Evolutionary conservation across 1,284 basidiomycete genomes (phyloP).

Genomic region (Tylopilus sp.): DNA sequence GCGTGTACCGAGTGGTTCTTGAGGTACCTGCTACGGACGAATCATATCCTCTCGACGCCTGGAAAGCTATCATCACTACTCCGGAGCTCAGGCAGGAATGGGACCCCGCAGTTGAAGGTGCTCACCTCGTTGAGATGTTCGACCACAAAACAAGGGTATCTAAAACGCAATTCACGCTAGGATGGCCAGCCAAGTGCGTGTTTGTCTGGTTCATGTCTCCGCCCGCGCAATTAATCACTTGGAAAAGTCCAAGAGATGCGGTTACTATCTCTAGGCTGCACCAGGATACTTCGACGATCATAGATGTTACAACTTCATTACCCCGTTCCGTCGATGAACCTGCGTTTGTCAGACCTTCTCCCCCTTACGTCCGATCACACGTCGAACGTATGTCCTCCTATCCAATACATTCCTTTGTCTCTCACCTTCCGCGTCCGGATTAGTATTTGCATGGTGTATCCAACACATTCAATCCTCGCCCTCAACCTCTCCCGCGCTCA

Average conservation of each 20-base stretch:
- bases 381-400: slow-evolving; percentile 59
- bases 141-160: slow-evolving; percentile 83
- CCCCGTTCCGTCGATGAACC: slow-evolving; percentile 92
- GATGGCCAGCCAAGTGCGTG: slow-evolving; percentile 93
- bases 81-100: slow-evolving; percentile 85
- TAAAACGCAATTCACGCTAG: slow-evolving; percentile 88
- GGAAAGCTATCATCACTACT: slow-evolving; percentile 80
- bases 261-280: slow-evolving; percentile 88
- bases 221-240: slow-evolving; percentile 9
- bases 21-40: slow-evolving; percentile 71
- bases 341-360: slow-evolving; percentile 87
- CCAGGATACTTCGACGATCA: slow-evolving; percentile 76
- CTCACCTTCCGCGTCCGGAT: slow-evolving; percentile 10
- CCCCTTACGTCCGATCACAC: slow-evolving; percentile 91
- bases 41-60: slow-evolving; percentile 66
- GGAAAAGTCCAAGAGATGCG: slow-evolving; percentile 79
- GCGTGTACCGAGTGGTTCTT: slow-evolving; percentile 77
- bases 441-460: slow-evolving; percentile 92
- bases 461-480: slow-evolving; percentile 57
- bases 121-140: slow-evolving; percentile 81
- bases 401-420: slow-evolving; percentile 9
- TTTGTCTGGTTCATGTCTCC: slow-evolving; percentile 3
- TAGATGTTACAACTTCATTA: slow-evolving; percentile 94
- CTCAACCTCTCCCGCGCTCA: slow-evolving; percentile 32
- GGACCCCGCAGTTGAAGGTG: slow-evolving; percentile 90